Conservation (phyloP, 2,329 filamentous ascomycete species). For the Simplicillium sp. region DNA sequence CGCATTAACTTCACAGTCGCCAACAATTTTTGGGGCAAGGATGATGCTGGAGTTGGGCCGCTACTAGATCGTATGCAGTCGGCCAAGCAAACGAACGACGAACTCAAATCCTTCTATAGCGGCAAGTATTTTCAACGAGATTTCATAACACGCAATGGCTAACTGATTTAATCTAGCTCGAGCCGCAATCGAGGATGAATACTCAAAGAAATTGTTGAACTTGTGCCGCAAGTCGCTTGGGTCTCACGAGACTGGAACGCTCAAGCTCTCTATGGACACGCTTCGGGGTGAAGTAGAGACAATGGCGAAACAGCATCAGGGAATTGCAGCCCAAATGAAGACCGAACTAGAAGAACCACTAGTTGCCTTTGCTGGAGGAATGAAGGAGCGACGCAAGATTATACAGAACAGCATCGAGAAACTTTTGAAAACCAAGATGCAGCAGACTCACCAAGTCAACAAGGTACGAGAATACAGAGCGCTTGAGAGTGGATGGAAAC, state of each 20-base stretch:
- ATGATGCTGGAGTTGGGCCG: constrained; percentile 88
- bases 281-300: constrained; percentile 82
- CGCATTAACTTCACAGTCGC: constrained; percentile 51
- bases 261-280: constrained; percentile 78
- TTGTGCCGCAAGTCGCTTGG: constrained; percentile 83
- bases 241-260: constrained; percentile 74
- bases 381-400: constrained; percentile 96
- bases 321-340: constrained; percentile 89
- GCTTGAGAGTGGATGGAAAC: not conserved
- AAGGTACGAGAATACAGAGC: constrained; percentile 49
- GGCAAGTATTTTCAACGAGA: constrained; percentile 36
- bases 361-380: constrained; percentile 80
- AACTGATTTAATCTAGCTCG: constrained; percentile 46
- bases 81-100: constrained; percentile 90
- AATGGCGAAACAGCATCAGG: constrained; percentile 89
- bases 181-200: constrained; percentile 93
- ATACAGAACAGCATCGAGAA: constrained; percentile 92
- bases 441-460: constrained; percentile 84
- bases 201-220: constrained; percentile 77
- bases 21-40: constrained; percentile 99
- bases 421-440: constrained; percentile 82
- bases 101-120: constrained; percentile 83
- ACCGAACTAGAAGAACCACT: constrained; percentile 90
- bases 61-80: constrained; percentile 90
- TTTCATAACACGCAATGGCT: not conserved